These are phyloP conservation scores for Stromatinia cepivora DNA, from an alignment of 2,329 filamentous ascomycete species.

Conservation along the genomic window DNA sequence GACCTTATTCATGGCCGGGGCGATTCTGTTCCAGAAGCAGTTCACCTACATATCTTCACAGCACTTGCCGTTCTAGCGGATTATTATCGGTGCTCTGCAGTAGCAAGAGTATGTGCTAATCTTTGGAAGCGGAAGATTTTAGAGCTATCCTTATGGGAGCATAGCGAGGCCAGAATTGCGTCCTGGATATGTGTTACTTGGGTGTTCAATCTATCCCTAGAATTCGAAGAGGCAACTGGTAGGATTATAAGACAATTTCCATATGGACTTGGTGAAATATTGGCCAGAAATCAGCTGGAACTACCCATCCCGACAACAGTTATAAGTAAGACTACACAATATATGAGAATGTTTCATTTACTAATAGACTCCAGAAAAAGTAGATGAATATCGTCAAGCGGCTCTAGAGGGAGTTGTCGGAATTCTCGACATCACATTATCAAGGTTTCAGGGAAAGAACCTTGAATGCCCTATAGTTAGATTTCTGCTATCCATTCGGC, in stretches of 20 bases:
- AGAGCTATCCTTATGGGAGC: not conserved
- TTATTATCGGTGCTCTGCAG: not conserved
- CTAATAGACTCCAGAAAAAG: not conserved
- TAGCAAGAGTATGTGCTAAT: not conserved
- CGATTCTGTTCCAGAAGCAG: not conserved
- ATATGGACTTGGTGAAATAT: not conserved
- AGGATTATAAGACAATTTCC: not conserved
- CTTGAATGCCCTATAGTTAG: not conserved
- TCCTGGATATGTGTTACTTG: not conserved
- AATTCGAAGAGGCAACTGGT: not conserved
- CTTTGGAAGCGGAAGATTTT: not conserved
- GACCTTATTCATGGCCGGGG: not conserved
- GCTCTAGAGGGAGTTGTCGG: not conserved
- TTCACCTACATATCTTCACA: not conserved
- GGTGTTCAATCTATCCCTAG: not conserved
- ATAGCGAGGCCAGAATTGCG: not conserved
- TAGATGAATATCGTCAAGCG: not conserved
- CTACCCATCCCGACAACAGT: not conserved
- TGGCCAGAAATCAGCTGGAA: not conserved
- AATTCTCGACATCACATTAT: not conserved
- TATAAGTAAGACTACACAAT: not conserved
- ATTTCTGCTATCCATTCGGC: rapidly evolving
- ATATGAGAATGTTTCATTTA: not conserved
- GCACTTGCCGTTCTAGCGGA: not conserved
- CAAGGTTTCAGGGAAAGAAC: not conserved